Base-by-base conservation (phyloP, 805 yeast species). In the Diddensiella santjacobensis region DNA sequence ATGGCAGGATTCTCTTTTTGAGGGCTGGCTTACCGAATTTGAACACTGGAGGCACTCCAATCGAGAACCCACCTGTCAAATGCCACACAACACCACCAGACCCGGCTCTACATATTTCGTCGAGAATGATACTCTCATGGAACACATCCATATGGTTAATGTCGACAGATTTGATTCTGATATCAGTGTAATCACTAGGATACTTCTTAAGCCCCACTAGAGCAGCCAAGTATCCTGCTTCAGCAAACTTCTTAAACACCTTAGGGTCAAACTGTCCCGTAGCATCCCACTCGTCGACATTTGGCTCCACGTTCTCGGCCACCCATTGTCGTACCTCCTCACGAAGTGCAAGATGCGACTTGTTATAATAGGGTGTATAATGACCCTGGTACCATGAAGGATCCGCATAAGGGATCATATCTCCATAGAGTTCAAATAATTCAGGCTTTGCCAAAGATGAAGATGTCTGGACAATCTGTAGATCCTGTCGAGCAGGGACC, bases 221-320 rank as follows among this genome's bases (percentile, higher is more conserved):
- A 4, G 70, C 71, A n/a, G 67, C 63, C 30, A 70, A 58, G 55
- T 64, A 70, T n/a, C 74, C 74, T 20, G 68, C 60, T 39, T 59
- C 53, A 40, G 70, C 72, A 51, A 69, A 64, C 52, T 64, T 69
- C 46, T 47, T 45, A 52, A 61, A 66, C 20, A 67, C 52, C 26
- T 58, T 40, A 20, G 62, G 61, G 49, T 62, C 66, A 18, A 71
- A 59, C 41, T 59, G 71, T 31, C 66, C 68, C 31, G 48, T 58
- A 48, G 54, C 71, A 45, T 70, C 74, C 74, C 74, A 70, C 45
- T 70, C 74, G 45, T 67, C 72, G 4, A 65, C 71, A 42, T 59
- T 59, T n/a, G 74, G 74, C 46, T 54, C 62, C 39, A 71, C 56
- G 49, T 52, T 59, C 54, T 67, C 63, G 22, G 67, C 70, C 22